phyloP scores from a whole-genome alignment of 2,329 filamentous ascomycete species.

The Lasiodiplodia gonubiensis region DNA sequence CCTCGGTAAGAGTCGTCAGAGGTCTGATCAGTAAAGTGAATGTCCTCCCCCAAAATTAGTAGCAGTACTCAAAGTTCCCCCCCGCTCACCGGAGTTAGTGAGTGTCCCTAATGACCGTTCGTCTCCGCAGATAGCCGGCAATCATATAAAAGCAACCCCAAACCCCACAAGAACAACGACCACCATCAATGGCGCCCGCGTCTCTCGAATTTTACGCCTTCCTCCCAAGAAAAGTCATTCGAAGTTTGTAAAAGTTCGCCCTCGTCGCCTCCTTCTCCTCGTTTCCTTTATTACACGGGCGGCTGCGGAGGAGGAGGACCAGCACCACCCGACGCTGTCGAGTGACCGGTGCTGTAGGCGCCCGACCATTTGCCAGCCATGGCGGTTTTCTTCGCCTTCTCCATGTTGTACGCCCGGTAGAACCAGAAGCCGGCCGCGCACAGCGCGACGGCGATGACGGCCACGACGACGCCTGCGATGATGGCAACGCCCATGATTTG shows the following conservation, averaged over 20 bases:
- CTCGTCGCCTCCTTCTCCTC: neutral
- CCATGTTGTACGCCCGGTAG: constrained; percentile 21
- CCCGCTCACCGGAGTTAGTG: neutral
- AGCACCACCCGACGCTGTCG: neutral
- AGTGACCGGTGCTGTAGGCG: constrained; percentile 10
- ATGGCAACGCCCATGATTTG: neutral
- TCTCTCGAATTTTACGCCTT: neutral
- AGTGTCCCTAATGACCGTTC: neutral
- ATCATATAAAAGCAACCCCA: neutral
- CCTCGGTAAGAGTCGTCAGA: neutral
- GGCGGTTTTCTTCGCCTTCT: constrained; percentile 18
- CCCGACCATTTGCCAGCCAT: constrained; percentile 20
- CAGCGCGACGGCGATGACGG: constrained; percentile 13
- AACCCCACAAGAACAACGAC: neutral
- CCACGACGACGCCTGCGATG: constrained; percentile 1
- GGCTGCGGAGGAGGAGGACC: neutral
- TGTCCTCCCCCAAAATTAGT: neutral
- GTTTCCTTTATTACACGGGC: neutral
- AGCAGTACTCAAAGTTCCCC: neutral
- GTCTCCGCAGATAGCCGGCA: neutral
- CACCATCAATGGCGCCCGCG: neutral
- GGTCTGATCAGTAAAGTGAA: neutral
- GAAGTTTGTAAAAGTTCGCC: neutral
- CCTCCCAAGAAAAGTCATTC: neutral
- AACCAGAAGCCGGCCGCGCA: constrained; percentile 17